Base-by-base conservation (phyloP, 2,329 filamentous ascomycete genomes). In the Alternaria sp. region DNA sequence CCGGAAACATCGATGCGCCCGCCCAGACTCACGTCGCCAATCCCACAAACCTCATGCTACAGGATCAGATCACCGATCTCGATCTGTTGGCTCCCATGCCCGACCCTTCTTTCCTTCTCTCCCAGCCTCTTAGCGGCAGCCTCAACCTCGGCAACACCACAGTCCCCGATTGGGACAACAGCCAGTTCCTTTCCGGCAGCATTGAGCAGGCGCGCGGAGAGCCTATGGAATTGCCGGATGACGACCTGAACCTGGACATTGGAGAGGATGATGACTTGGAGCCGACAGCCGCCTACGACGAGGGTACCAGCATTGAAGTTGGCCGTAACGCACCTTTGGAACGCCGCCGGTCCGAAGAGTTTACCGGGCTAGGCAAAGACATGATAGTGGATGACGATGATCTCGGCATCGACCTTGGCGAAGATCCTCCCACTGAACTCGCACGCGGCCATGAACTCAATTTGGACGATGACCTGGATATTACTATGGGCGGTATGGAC, bases 1-100 rank as follows among this genome's bases (percentile, higher is more conserved):
- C 95, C 51, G 95, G 95, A 69, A 97, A 97, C 82, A 96, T 98
- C 77, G 96, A 99, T 81, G 87, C 98, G 72, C 93, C 94, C n/a
- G 87, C 89, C 54, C 86, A 85, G 59, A 81, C 95, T 15, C 90
- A 93, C 73, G 86, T 92, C 67, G 91, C 92, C 28, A 93, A 93
- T 72, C 91, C 94, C 52, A 93, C 94, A 78, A 91, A 93, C 26
- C 87, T 98, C 67, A 92, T 95, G 74, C 87, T 99, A 58, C 93
- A 94, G 7, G 96, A 99, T 83, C 90, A 91, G 57, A 91, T 99
- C 70, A 98, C 96, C 11, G 93, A 96, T 66, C 92, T 96, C 64
- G 96, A 99, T 77, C 86, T 97, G 23, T 92, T 97, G 30, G 92
- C 82, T 13, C 83, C 84, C 4, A 80, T 96, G 67, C 93, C 93